A percentile compares a stretch with the other conserved stretches of the same genome.
phyloP scores from a whole-genome alignment of 208 protist species.

The Wallacemonas sp. region DNA sequence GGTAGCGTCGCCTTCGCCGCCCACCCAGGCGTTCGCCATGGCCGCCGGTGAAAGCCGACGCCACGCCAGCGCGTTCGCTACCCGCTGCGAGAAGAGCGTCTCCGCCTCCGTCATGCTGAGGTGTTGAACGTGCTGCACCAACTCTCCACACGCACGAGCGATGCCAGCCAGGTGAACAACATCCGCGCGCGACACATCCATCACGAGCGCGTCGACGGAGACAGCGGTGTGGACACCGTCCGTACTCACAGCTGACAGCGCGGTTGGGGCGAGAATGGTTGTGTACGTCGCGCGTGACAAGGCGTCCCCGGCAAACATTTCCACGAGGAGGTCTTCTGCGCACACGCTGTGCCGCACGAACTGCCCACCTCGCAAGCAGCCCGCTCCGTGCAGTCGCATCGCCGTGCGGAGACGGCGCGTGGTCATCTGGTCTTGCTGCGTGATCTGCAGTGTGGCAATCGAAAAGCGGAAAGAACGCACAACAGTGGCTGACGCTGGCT shows the following conservation, averaged over 20 bases:
- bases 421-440: background rate
- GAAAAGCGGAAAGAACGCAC: background rate
- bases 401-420: background rate
- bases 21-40: background rate
- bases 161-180: slow-evolving; percentile 30
- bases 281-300: slow-evolving; percentile 20
- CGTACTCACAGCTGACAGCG: slow-evolving; percentile 23
- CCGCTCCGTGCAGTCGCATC: slow-evolving; percentile 15
- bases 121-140: slow-evolving; percentile 19
- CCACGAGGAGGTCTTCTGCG: slow-evolving; percentile 17
- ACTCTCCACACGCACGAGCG: slow-evolving; percentile 17
- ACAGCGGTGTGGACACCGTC: slow-evolving; percentile 40
- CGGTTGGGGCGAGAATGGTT: slow-evolving; percentile 38
- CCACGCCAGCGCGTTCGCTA: slow-evolving; percentile 34
- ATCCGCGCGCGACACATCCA: slow-evolving; percentile 40
- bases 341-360: slow-evolving; percentile 18
- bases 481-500: background rate
- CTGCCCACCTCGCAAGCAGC: slow-evolving; percentile 7
- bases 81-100: slow-evolving; percentile 22
- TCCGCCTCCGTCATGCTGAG: slow-evolving; percentile 33
- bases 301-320: slow-evolving; percentile 13
- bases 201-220: slow-evolving; percentile 22
- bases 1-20: background rate
- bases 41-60: slow-evolving; percentile 13
- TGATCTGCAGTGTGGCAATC: background rate